Conservation (phyloP, 140 eudicot species). For the Oenanthe javanica region DNA sequence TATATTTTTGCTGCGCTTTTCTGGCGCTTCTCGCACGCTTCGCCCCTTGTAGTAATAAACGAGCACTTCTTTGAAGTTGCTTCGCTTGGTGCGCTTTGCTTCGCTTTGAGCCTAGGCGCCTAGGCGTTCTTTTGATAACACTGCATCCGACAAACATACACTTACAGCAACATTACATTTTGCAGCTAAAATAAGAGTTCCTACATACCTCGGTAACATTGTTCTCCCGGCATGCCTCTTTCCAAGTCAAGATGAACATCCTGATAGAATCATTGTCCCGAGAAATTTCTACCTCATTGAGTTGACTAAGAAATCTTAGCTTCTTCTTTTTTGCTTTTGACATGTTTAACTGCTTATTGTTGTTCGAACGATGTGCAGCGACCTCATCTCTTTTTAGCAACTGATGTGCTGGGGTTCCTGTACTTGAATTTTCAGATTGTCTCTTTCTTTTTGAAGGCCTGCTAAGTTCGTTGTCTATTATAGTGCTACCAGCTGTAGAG, state of each 20-base stretch:
- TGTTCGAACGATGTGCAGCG: slow-evolving; percentile 4
- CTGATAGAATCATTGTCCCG: slow-evolving; percentile 36
- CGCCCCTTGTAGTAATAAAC: too few relatives aligned
- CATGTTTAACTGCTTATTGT: background rate
- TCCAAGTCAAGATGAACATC: slow-evolving; percentile 72
- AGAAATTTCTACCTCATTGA: slow-evolving; percentile 16
- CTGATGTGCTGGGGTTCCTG: slow-evolving; percentile 14
- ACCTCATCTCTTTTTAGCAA: slow-evolving; percentile 24
- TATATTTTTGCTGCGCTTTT: too few relatives aligned
- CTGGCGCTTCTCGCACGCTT: too few relatives aligned
- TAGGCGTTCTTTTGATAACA: too few relatives aligned
- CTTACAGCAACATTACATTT: background rate
- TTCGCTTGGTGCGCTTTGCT: too few relatives aligned
- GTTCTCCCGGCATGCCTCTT: slow-evolving; percentile 61
- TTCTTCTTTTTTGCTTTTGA: background rate
- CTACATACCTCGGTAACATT: slow-evolving; percentile 43
- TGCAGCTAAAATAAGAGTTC: background rate
- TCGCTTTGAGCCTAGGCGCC: too few relatives aligned
- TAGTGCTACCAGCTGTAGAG: slow-evolving; percentile 16
- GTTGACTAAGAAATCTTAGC: background rate
- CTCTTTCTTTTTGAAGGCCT: slow-evolving; percentile 32
- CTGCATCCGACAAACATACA: background rate
- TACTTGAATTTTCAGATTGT: slow-evolving; percentile 25
- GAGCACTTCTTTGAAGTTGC: too few relatives aligned
- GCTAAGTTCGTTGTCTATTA: background rate